phyloP scores from a whole-genome alignment of 2,329 filamentous ascomycete species.

The Alternaria hordeiaustralica region DNA sequence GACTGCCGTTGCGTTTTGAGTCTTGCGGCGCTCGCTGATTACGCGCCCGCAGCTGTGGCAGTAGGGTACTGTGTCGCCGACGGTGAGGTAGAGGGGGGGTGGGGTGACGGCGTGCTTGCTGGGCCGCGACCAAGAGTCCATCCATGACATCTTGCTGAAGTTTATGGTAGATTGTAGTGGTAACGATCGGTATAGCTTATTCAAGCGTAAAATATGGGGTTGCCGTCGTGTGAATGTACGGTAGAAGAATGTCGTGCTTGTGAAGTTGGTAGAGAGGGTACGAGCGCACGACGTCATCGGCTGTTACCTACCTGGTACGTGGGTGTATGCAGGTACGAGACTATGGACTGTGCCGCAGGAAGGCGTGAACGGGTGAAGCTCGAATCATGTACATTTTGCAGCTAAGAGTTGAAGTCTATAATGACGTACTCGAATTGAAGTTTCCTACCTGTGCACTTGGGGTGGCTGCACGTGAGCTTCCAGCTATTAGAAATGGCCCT shows the following conservation, averaged over 20 bases:
- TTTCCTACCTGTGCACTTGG: neutral
- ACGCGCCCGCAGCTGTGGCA: slow-evolving; percentile 65
- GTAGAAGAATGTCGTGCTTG: neutral
- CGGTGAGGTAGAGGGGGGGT: slow-evolving; percentile 61
- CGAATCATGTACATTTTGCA: neutral
- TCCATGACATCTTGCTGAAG: slow-evolving; percentile 54
- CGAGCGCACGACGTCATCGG: slow-evolving; percentile 36
- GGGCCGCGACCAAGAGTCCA: slow-evolving; percentile 57
- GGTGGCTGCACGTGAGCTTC: slow-evolving; percentile 4
- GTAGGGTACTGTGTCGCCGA: slow-evolving; percentile 59
- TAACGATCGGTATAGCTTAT: neutral
- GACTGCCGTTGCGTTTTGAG: slow-evolving; percentile 41
- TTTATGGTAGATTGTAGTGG: neutral
- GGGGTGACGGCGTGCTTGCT: slow-evolving; percentile 53
- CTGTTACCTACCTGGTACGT: neutral
- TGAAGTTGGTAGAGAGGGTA: slow-evolving; percentile 12
- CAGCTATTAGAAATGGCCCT: neutral
- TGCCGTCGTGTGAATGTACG: neutral
- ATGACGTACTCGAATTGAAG: slow-evolving; percentile 13
- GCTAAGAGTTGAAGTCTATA: neutral
- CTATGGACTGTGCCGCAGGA: neutral
- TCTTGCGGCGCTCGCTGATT: slow-evolving; percentile 53
- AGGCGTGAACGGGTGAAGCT: neutral
- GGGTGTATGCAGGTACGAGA: slow-evolving; percentile 3
- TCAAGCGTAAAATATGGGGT: neutral